Evolutionary conservation across 495 filamentous ascomycete genomes (phyloP).

Genomic region (Penicillium subrubescens): DNA sequence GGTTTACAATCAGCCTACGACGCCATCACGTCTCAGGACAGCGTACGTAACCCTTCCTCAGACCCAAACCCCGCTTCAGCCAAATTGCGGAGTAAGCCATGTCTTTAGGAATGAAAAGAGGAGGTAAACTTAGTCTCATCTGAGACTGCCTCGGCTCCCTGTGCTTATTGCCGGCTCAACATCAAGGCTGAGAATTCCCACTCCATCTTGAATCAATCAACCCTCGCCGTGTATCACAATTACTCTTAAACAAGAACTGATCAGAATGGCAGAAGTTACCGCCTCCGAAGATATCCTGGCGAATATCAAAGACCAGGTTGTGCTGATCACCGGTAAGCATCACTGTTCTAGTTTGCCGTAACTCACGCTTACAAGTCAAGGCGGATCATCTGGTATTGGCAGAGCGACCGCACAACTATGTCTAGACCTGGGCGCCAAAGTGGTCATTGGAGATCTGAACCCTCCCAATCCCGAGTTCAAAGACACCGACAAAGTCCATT

Average conservation of each 20-base stretch:
- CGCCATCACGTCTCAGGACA: neutral
- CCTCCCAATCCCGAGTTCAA: constrained; percentile 25
- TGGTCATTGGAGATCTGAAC: constrained; percentile 46
- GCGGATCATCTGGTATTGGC: constrained; percentile 54
- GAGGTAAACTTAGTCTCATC: neutral
- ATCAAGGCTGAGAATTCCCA: neutral
- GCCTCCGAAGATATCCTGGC: constrained; percentile 16
- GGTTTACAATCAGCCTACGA: neutral
- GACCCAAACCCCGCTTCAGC: neutral
- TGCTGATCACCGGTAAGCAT: constrained; percentile 51
- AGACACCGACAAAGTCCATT: constrained; percentile 26
- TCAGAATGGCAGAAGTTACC: constrained; percentile 15
- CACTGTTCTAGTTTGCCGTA: neutral
- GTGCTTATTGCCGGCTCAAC: neutral
- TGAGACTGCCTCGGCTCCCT: neutral
- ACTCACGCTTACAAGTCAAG: constrained; percentile 28
- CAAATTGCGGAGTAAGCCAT: neutral
- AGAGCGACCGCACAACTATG: constrained; percentile 48
- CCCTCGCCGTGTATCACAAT: neutral
- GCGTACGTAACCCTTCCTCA: neutral
- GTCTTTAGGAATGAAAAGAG: neutral
- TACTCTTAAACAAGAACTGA: neutral
- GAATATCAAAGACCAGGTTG: constrained; percentile 43
- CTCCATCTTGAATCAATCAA: neutral
- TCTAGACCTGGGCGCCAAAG: constrained; percentile 45